These are phyloP conservation scores for Populus davidiana DNA, from an alignment of 345 rosid genomes.

Conservation along the genomic window DNA sequence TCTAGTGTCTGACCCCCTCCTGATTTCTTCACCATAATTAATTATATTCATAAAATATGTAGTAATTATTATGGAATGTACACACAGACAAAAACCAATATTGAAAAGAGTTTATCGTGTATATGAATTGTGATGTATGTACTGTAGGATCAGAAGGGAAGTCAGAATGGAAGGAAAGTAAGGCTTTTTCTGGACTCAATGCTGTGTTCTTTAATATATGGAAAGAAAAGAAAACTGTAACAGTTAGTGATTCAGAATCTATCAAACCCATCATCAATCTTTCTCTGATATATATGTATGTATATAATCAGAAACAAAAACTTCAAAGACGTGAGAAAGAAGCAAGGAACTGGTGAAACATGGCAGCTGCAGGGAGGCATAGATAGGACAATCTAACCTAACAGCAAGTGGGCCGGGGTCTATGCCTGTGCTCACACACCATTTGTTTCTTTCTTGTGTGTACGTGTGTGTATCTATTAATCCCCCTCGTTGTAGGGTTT, in stretches of 20 bases:
- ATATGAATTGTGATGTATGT: conserved; percentile 16
- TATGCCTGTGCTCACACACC: background rate
- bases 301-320: background rate
- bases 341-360: conserved; percentile 39
- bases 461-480: background rate
- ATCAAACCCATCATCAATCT: conserved; percentile 33
- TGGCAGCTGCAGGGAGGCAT: conserved; percentile 4
- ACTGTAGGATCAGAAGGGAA: conserved; percentile 25
- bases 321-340: conserved; percentile 54
- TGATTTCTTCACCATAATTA: conserved; percentile 2
- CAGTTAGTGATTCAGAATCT: conserved; percentile 39
- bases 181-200: conserved; percentile 16
- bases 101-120: background rate
- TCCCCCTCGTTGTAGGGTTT: background rate
- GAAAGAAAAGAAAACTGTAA: conserved; percentile 8
- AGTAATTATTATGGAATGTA: background rate
- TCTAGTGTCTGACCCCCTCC: conserved; percentile 13
- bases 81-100: background rate
- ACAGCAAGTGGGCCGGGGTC: conserved; percentile 2
- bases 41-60: background rate
- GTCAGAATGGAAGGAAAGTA: conserved; percentile 16
- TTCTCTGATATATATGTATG: conserved; percentile 3
- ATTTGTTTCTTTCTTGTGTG: background rate
- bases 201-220: conserved; percentile 13
- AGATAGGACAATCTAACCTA: background rate